Evolutionary conservation across 192 early-diverging fungal species (phyloP), one percentile per base, ranked within the genome.

Genomic region (Phycomyces blakesleeanus): DNA sequence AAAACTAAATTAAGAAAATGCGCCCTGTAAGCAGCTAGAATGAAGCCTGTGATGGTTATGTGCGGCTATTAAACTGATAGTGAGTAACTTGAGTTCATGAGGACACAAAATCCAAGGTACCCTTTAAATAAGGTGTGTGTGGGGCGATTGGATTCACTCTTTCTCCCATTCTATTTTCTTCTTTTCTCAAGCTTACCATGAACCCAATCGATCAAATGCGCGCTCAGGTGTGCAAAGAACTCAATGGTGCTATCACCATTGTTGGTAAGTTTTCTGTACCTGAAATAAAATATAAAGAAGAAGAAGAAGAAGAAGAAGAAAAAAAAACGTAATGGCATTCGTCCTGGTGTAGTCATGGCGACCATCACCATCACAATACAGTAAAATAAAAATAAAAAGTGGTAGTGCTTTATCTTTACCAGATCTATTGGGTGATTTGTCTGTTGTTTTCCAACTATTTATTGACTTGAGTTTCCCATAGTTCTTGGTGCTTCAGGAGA

Each of bases 401-500:
- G n/a, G n/a, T n/a, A n/a, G n/a, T n/a, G n/a, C n/a, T n/a, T n/a
- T n/a, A n/a, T n/a, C n/a, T n/a, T n/a, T n/a, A n/a, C n/a, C n/a
- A n/a, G n/a, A n/a, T n/a, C n/a, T n/a, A n/a, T n/a, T n/a, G n/a
- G n/a, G n/a, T n/a, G n/a, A n/a, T n/a, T n/a, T n/a, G n/a, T n/a
- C n/a, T n/a, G n/a, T n/a, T n/a, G n/a, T n/a, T n/a, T n/a, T n/a
- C n/a, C n/a, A n/a, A n/a, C n/a, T n/a, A n/a, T 34, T 34, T 34
- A 34, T 34, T 34, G 29, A 34, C 29, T 7, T 7, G 7, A 7
- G 3, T 5, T 7, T 34, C 29, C n/a, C n/a, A n/a, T 34, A 81
- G 89, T 92, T 24, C 81, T 92, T 51, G 91, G 91, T 39, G 91
- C 91, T 26, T 89, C 86, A 4, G 94, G 94, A 57, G 95, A 97